Base-by-base conservation (phyloP, 2,329 filamentous ascomycete species). In the Fusarium foetens region DNA sequence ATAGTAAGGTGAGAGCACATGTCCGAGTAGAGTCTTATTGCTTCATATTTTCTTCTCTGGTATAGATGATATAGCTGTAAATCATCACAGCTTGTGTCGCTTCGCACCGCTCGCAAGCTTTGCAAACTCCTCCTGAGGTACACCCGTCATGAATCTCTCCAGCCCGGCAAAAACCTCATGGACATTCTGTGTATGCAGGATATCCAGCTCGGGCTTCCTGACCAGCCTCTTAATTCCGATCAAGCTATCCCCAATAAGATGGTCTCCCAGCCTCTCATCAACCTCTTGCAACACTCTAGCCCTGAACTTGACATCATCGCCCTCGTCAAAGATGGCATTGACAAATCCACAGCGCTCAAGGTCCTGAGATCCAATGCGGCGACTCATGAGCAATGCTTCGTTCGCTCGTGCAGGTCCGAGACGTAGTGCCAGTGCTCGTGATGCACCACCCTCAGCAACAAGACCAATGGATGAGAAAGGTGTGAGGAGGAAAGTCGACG, bases 321-420 rank as follows among this genome's bases (percentile, higher is more conserved):
- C 91, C 70, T 86, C 84, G 17, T 84, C 83, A 73, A 98, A 92
- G 21, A 97, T 87, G 81, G 92, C 93, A 77, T 98, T 98, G 48
- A 97, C 93, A 78, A 94, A 98, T 0, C 95, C 95, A 6, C 89
- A 88, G 13, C 87, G 84, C 70, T 95, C 85, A 35, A 98, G 86
- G 79, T 97, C 94, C 29, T 91, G 89, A 35, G 89, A 89, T 0
- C 86, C 80, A 75, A 98, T 93, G 48, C 91, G 87, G 81, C 92
- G 93, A 77, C 92, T 94, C 92, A 97, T 96, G 74, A 99, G 91
- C 17, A 98, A 87, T 17, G 96, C 95, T 86, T 98, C 96, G 79
- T 97, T 97, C 14, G 94, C 95, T 79, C 93, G 93, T 65, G 89
- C 85, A 55, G 94, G 88, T 2, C 96, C 96, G 29, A 98, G 86